Evolutionary conservation across 768 basidiomycete species (phyloP).

Genomic region (Phanerodontia chrysosporium): DNA sequence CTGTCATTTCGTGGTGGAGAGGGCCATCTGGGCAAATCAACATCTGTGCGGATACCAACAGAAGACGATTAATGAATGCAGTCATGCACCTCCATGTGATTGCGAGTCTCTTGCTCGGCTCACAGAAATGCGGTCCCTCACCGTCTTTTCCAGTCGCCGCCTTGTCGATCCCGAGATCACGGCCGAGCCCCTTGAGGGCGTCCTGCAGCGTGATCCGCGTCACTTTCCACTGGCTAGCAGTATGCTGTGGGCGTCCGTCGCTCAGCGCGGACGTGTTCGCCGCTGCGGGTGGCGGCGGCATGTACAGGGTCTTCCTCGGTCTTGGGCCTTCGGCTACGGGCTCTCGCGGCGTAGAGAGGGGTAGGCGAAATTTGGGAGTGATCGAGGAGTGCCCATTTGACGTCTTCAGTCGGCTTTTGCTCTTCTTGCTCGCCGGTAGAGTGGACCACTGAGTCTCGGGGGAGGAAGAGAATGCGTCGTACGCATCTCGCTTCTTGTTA

Average conservation of each 20-base stretch:
- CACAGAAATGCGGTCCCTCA: background rate
- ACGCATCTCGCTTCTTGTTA: constrained; percentile 18
- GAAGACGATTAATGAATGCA: background rate
- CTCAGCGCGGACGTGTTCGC: background rate
- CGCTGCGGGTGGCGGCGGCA: background rate
- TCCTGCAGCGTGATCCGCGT: constrained; percentile 4
- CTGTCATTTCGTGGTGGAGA: background rate
- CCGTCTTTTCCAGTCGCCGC: background rate
- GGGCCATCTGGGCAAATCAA: background rate
- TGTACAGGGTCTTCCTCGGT: background rate
- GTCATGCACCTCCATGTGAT: background rate
- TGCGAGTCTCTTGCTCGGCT: background rate
- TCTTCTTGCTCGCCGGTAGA: constrained; percentile 6
- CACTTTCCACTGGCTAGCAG: constrained; percentile 6
- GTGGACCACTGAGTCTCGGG: constrained; percentile 24
- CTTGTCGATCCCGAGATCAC: background rate
- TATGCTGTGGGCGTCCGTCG: background rate
- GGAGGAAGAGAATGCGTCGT: constrained; percentile 17
- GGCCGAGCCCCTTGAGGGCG: background rate
- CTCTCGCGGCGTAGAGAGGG: background rate
- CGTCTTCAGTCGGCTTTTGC: background rate
- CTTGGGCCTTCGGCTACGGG: background rate
- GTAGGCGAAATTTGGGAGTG: constrained; percentile 1
- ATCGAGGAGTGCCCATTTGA: background rate
- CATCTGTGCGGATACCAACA: background rate